phyloP scores from a whole-genome alignment of 148 eudicot genomes.

The Silene latifolia region DNA sequence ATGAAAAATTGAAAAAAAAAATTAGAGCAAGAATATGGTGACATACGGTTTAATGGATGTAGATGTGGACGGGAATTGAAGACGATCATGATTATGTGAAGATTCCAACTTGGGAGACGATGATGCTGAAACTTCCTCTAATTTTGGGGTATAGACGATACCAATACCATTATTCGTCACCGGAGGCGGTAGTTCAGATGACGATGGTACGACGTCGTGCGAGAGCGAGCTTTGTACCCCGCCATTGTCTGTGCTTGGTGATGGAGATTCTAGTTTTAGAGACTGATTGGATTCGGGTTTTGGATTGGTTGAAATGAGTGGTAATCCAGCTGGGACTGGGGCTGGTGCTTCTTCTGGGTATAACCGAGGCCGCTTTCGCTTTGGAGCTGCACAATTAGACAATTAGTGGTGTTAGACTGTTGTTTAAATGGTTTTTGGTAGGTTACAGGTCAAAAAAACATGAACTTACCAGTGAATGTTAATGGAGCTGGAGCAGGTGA shows the following conservation, averaged over 20 bases:
- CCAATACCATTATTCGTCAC: background rate
- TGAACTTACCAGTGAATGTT: conserved; percentile 53
- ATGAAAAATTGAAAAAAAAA: background rate
- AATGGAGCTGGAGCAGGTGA: conserved; percentile 32
- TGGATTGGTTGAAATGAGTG: background rate
- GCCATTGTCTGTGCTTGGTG: background rate
- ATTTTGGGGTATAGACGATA: conserved; percentile 4
- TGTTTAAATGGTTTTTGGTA: background rate
- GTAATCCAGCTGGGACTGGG: conserved; percentile 24
- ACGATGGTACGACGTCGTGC: background rate
- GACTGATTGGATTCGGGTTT: background rate
- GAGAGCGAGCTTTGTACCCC: background rate
- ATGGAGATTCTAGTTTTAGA: background rate
- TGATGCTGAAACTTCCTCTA: conserved; percentile 30
- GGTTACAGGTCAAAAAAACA: background rate
- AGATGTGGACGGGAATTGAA: conserved; percentile 34
- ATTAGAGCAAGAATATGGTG: conserved; percentile 17
- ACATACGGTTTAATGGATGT: conserved; percentile 44
- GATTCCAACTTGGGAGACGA: conserved; percentile 49
- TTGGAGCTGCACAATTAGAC: conserved; percentile 48
- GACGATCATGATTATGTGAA: conserved; percentile 33
- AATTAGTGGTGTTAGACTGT: background rate
- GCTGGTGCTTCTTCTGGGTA: conserved; percentile 38
- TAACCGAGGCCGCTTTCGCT: conserved; percentile 74
- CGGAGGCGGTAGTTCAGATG: background rate